Evolutionary conservation across 495 filamentous ascomycete genomes (phyloP), one percentile per base, ranked within the genome.

Genomic region (Aspergillus bertholletiae): DNA sequence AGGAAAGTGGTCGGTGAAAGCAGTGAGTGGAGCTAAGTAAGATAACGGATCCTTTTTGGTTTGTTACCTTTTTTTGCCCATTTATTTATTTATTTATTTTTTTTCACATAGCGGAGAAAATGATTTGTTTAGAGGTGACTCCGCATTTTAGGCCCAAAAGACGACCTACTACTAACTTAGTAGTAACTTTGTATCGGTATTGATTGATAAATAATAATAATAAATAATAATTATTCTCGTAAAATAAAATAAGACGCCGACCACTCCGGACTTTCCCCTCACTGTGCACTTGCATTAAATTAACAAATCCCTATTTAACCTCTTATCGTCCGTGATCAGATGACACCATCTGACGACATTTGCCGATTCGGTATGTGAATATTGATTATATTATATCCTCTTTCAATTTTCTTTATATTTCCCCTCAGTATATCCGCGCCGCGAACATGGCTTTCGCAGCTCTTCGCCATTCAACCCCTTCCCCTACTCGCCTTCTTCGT

Each of bases 401-500:
- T 37, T 46, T 26, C 49, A 40, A 32, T 48, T 39, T n/a, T 37
- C 37, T 26, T 41, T 35, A 34, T 18, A 50, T 50, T 39, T 43
- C 59, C 24, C 55, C 39, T 18, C 39, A 43, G 39, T 43, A 43
- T 53, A 54, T 43, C 32, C 20, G 40, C 49, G 30, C 51, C 49
- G 37, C 48, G 50, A 73, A 13, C 46, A 77, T 77, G 75, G 67
- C 71, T 53, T 67, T 69, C 51, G 55, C 64, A 40, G 65, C 70
- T 41, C 49, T 73, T 58, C 73, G 75, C 46, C 62, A 65, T 51
- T 63, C 65, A 22, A 28, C 65, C 43, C 49, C 60, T 55, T 61
- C 60, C 37, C 61, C 67, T 39, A 49, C 57, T 51, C 72, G 64
- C 53, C 54, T 63, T 23, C 45, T 71, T 35, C 75, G 69, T 39